phyloP scores from a whole-genome alignment of 108 stramenopile genomes.

The Cyclotella baltica region DNA sequence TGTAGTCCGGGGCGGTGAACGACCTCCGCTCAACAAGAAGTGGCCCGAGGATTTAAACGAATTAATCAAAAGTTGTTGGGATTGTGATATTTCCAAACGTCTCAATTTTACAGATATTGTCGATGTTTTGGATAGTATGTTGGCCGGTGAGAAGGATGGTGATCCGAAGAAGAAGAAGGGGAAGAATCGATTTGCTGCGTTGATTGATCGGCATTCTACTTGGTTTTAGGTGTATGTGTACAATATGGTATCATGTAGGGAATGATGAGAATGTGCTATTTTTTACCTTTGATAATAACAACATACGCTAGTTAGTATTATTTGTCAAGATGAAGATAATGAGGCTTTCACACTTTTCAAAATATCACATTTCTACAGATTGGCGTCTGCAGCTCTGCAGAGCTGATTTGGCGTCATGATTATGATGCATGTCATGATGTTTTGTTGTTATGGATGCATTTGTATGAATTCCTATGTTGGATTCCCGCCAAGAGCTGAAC shows the following conservation, averaged over 20 bases:
- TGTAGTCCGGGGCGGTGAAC: slow-evolving; percentile 93
- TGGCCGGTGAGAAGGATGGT: slow-evolving; percentile 74
- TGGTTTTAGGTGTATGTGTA: slow-evolving; percentile 73
- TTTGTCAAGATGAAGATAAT: not conserved
- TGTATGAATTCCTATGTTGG: not conserved
- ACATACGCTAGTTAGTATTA: not conserved
- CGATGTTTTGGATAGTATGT: slow-evolving; percentile 66
- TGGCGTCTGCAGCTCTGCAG: no score
- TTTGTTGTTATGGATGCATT: not conserved
- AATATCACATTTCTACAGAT: no score
- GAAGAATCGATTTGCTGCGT: slow-evolving; percentile 55
- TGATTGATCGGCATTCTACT: slow-evolving; percentile 92
- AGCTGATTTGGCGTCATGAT: no score
- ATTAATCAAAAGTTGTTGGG: slow-evolving; percentile 85
- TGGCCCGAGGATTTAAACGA: slow-evolving; percentile 88
- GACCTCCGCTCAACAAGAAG: slow-evolving; percentile 86
- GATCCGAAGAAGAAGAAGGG: slow-evolving; percentile 56
- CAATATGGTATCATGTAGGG: not conserved
- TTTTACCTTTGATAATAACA: not conserved
- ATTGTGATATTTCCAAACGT: slow-evolving; percentile 65
- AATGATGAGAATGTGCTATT: slow-evolving; percentile 16
- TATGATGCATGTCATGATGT: not conserved
- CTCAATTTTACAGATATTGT: slow-evolving; percentile 78
- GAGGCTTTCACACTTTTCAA: no score
- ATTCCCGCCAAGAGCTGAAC: no score